Evolutionary conservation across 139 green algal genomes (phyloP), one percentile per base, ranked within the genome.

Genomic region (Coccomyxa sp.): DNA sequence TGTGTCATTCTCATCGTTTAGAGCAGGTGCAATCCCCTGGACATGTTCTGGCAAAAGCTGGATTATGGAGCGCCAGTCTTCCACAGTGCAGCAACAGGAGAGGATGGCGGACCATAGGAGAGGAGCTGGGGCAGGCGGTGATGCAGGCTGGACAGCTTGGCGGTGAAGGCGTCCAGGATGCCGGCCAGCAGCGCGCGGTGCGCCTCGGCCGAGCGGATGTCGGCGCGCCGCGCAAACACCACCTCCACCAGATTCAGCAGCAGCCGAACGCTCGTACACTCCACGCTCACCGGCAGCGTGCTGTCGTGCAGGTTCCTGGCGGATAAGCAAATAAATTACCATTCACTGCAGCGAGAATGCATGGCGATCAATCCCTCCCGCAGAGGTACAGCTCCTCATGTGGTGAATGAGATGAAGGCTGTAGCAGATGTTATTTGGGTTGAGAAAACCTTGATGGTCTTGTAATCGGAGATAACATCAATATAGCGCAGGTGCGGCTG

Each of bases 181-280:
- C 87, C 88, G 23, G 83, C 89, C 68, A 98, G 89, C 74, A 97
- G 90, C 12, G 80, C 78, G 21, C 92, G 85, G 75, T 87, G 89
- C 13, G 74, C 68, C 80, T 91, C 84, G 1, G 77, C 79, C 7
- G 76, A 63, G 25, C 45, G 77, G 0, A 57, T 15, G 60, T 86
- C 79, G 15, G 79, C 67, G 13, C 87, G 80, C 25, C 80, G 74
- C 38, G 57, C 66, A 84, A 95, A 97, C 0, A 98, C 87, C 28
- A 90, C 93, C 84, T 98, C 94, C 28, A 96, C 92, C 79, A 98
- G 85, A 85, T 96, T 97, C 75, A 96, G 93, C 84, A 97, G 91
- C 86, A 98, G 90, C 28, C 95, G 89, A 77, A 97, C 88, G 60
- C 92, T 95, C 0, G 95, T 98, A 66, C 84, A 90, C 81, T 98